Base-by-base conservation (phyloP, 495 filamentous ascomycete species). In the Penicillium soppii region DNA sequence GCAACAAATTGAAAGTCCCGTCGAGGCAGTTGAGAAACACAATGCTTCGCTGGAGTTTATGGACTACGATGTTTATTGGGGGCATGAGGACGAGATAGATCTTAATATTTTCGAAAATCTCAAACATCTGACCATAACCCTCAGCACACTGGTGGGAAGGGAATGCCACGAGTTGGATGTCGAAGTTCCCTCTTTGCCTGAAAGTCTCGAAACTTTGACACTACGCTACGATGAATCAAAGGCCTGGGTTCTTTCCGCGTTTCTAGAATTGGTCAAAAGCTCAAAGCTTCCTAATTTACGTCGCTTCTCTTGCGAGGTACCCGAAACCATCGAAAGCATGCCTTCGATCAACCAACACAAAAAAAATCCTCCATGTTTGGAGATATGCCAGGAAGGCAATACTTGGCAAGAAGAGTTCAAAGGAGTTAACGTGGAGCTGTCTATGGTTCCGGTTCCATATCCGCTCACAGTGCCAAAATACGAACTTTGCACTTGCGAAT, bases 31-130 rank as follows among this genome's bases (percentile, higher is more conserved):
- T 7, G 12, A 9, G 25, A 4, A 1, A n/a, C 42, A 46, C 2
- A 2, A 16, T 0, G 13, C 4, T 22, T 46, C 43, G 2, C 44
- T 47, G 8, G 44, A 47, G 4, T 47, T 25, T 8, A 13, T 47
- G 20, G 44, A 47, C 26, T 36, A 47, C 29, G 44, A 47, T 26
- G n/a, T 35, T 17, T 36, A 47, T 15, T 47, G 44, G 44, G 44
- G 44, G 1, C n/a, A 15, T 13, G 44, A 47, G 15, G 44, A 37
- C 5, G 30, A 26, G 4, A 21, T 30, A 12, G 32, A 47, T 15
- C 36, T 47, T 17, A 13, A 7, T 17, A 21, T 12, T 6, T 25
- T 47, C 4, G 21, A 17, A 10, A 23, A 13, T 1, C 21, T 47
- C 15, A 47, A 47, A 22, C 32, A 47, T 36, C 29, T 47, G n/a